Evolutionary conservation across 1,284 basidiomycete species (phyloP), one percentile per base, ranked within the genome.

Genomic region (Apiotrichum akiyoshidainum): DNA sequence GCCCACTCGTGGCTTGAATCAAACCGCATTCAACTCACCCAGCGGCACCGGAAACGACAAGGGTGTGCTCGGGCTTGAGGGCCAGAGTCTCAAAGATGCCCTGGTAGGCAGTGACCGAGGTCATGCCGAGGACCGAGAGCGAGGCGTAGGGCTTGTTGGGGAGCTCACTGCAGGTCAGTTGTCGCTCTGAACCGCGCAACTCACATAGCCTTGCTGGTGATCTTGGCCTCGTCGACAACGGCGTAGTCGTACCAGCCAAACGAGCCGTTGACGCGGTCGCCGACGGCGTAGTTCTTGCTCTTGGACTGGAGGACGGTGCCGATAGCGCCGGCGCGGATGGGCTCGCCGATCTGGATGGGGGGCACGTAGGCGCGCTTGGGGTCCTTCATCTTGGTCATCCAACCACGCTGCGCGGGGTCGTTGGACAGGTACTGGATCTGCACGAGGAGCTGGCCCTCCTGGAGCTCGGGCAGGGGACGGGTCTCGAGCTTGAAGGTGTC

Each of bases 31-130:
- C 12, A 2, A 59, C 55, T 56, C 31, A 63, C 61, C 74, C 77
- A 17, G 74, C 74, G 0, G 79, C 79, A 14, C 78, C 78, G 11
- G 69, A 70, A n/a, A 80, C 68, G 35, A 79, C 70, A 26, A 80
- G 68, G 0, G 64, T 69, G 35, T 78, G 68, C 17, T 73, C 75
- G 10, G 60, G 42, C 60, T 78, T 66, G 57, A 79, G 62, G 45
- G 75, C 61, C 50, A 67, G 68, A 21, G 76, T 67, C 17, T 71
- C 72, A 46, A 67, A 61, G 12, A 75, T 63, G 16, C 76, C 78
- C 54, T 60, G 63, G 50, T 68, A 74, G 46, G 74, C 75, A 5
- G 74, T 76, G 40, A 67, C 42, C 26, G 65, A 66, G 6, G 65
- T 63, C 46, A 68, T 26, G 9, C 74, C 75, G 31, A 73, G 60